Percentiles rank a stretch among this genome's conserved stretches.
These are phyloP conservation scores for Anthracocystis walkeri DNA, from an alignment of 1,284 basidiomycete species.

Conservation along the genomic window DNA sequence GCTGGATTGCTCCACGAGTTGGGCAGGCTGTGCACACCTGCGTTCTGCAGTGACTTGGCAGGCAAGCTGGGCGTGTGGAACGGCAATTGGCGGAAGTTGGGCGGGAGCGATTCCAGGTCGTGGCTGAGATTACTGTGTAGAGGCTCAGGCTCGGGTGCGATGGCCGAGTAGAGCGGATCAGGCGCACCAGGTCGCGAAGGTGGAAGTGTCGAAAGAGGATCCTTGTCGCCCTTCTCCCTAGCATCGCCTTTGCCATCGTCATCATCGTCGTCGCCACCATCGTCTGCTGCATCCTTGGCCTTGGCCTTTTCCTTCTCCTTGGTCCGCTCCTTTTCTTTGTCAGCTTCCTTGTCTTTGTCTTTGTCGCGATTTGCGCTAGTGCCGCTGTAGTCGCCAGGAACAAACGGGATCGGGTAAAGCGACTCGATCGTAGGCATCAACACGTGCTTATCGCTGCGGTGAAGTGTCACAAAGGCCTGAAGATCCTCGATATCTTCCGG, in stretches of 20 bases:
- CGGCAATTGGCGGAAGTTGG: constrained; percentile 42
- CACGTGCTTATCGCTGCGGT: constrained; percentile 26
- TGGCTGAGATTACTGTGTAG: constrained; percentile 33
- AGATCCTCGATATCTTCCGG: constrained; percentile 52
- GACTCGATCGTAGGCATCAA: constrained; percentile 57
- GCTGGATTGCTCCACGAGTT: constrained; percentile 43
- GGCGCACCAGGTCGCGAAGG: constrained; percentile 41
- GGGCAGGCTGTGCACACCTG: constrained; percentile 6
- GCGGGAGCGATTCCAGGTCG: constrained; percentile 35
- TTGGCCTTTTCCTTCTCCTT: constrained; percentile 32
- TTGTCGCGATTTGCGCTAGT: constrained; percentile 23
- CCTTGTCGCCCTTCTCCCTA: constrained; percentile 44
- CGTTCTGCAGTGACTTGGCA: neutral
- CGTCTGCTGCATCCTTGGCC: constrained; percentile 27
- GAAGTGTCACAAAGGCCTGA: constrained; percentile 48
- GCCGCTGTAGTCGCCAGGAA: constrained; percentile 30
- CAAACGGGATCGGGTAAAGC: constrained; percentile 47
- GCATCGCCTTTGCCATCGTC: constrained; percentile 36
- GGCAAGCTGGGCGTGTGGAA: constrained; percentile 34
- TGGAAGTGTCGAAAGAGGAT: constrained; percentile 46
- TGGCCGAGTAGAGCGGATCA: constrained; percentile 42
- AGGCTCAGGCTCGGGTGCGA: constrained; percentile 39
- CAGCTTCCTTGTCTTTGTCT: constrained; percentile 26
- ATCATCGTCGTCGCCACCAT: constrained; percentile 38
- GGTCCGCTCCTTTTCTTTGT: constrained; percentile 17